Base-by-base conservation (phyloP, 164 flowering plant species). In the Paratinospora sagittata region DNA sequence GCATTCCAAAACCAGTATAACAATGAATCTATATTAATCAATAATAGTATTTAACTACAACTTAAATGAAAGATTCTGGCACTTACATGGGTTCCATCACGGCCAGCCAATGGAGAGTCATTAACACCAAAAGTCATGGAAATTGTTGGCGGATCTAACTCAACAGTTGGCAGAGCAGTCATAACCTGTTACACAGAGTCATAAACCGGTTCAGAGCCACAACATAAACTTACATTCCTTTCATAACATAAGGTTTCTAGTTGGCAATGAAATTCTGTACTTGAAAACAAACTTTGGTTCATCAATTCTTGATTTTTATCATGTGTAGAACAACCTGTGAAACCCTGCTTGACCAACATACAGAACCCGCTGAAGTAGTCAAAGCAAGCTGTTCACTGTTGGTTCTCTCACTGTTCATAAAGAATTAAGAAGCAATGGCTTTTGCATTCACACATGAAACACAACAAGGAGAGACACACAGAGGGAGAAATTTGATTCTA, bases 121-220 rank as follows among this genome's bases (percentile, higher is more conserved):
- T 96, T 96, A 37, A 96, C 99, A 71, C 98, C 81, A 84, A 96
- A 96, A 71, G 97, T 96, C 99, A 96, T 96, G 60, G 99, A 96
- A 84, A 96, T 93, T 45, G 99, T 96, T 52, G 98, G 99, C 19
- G 99, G 99, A 77, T 96, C 99, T 80, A 96, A 80, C 76, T 91
- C 91, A 79, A 96, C 84, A 34, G 91, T 78, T 26, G 98, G 98
- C 70, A 96, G 78, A 69, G 95, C 84, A 77, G 81, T 74, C 88
- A 83, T 84, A 60, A 93, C 89, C 99, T 93, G 76, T 39, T 34
- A 81, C 34, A 70, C 64, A 34, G n/a, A 27, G 73, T n/a, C 68
- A 80, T 16, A 52, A 70, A 21, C 70, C 7, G 63, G 63, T 24
- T 70, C 43, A 81, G 65, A 65, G 52, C 49, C 19, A 73, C 3